These are phyloP conservation scores for Heterobasidion occidentale DNA, from an alignment of 1,284 basidiomycete genomes.

Conservation along the genomic window DNA sequence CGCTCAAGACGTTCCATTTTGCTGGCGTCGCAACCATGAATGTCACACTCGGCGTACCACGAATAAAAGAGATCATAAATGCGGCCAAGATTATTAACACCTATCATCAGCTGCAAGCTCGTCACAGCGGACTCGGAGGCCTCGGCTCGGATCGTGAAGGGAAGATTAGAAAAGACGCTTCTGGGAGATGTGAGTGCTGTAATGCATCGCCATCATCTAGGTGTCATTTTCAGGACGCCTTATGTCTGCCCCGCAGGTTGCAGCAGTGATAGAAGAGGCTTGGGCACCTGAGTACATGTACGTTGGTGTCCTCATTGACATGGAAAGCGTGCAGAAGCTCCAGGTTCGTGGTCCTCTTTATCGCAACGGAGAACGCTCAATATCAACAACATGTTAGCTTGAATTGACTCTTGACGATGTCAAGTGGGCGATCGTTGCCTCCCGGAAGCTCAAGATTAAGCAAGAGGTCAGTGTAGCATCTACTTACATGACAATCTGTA, in stretches of 20 bases:
- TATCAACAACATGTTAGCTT: constrained; percentile 39
- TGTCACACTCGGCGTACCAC: constrained; percentile 97
- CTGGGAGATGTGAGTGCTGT: constrained; percentile 74
- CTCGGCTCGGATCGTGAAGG: constrained; percentile 96
- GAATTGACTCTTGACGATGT: constrained; percentile 92
- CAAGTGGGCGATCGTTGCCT: constrained; percentile 83
- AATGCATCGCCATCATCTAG: neutral
- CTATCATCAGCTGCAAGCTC: constrained; percentile 95
- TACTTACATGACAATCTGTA: neutral
- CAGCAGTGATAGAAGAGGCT: constrained; percentile 92
- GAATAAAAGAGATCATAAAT: constrained; percentile 99
- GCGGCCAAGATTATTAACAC: constrained; percentile 96
- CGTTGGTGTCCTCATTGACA: constrained; percentile 90
- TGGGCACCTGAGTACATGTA: constrained; percentile 93
- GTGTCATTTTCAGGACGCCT: neutral
- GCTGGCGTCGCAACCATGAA: constrained; percentile 99
- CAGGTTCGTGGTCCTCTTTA: constrained; percentile 48
- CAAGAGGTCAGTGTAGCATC: constrained; percentile 48
- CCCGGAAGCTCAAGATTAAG: constrained; percentile 91
- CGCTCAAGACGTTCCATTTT: constrained; percentile 99
- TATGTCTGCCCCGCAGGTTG: constrained; percentile 48
- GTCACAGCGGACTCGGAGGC: constrained; percentile 82
- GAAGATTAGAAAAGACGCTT: constrained; percentile 90
- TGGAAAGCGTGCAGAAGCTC: constrained; percentile 82
- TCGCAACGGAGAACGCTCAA: neutral